These are phyloP conservation scores for Triadica sebifera DNA, from an alignment of 345 rosid genomes.

Conservation along the genomic window DNA sequence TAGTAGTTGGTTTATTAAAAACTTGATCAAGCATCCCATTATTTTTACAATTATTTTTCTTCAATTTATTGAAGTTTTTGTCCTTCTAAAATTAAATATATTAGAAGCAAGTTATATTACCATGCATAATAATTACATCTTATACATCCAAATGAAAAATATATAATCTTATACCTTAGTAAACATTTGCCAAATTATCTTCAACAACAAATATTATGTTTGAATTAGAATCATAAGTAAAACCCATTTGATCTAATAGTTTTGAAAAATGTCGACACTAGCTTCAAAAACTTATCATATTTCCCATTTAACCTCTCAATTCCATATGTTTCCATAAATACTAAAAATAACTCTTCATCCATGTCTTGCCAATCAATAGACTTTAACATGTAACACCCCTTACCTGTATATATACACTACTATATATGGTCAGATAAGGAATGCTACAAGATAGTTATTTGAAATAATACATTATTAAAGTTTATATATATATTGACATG, in stretches of 20 bases:
- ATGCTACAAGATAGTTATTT: too few species aligned
- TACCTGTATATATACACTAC: too few species aligned
- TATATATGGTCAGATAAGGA: too few species aligned
- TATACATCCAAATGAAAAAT: too few species aligned
- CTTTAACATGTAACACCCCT: too few species aligned
- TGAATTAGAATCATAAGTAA: constrained; percentile 6
- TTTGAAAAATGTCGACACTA: too few species aligned
- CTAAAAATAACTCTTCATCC: background rate
- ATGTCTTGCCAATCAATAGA: constrained; percentile 2
- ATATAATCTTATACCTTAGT: background rate
- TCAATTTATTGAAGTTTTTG: background rate
- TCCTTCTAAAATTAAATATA: background rate
- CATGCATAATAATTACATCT: too few species aligned
- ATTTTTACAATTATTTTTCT: background rate
- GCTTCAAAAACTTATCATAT: background rate
- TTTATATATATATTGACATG: too few species aligned
- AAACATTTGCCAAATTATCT: constrained; percentile 6
- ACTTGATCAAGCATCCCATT: background rate
- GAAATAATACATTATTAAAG: too few species aligned
- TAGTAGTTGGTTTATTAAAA: background rate
- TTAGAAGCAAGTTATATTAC: too few species aligned
- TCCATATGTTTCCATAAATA: background rate
- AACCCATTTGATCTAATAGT: background rate
- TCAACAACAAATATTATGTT: background rate
- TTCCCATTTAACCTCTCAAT: too few species aligned